Base-by-base conservation (phyloP, 495 filamentous ascomycete genomes). In the Patellaria atrata region DNA sequence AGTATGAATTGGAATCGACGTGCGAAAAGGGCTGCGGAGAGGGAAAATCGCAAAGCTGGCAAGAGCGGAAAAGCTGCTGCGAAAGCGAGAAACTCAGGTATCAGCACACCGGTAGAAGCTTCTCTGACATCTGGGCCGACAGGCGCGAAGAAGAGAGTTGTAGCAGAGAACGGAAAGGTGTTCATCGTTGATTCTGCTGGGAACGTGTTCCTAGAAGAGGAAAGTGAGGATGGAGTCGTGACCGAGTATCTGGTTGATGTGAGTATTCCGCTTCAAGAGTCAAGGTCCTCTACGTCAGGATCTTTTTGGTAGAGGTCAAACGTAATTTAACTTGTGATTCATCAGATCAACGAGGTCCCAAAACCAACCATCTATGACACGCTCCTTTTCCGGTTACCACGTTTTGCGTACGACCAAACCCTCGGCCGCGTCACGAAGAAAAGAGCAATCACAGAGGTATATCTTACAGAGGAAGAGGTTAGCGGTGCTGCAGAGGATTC, bases 141-240 rank as follows among this genome's bases (percentile, higher is more conserved):
- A 41, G 82, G 83, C 2, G 62, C 78, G 24, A 82, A 78, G 57
- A 87, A 84, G 67, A 61, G 75, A 8, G 79, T 96, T 13, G 69
- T 84, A 17, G 86, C 85, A 2, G 79, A 92, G 63, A 97, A 97
- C 51, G 89, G 89, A 26, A 97, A 97, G 60, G 66, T 89, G 0
- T 56, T 96, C 24, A 78, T 97, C 40, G 89, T 97, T 5, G 89
- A 97, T 57, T 80, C 80, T 0, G 60, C 75, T 12, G 89, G 89
- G 5, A 83, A 91, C 51, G 89, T 97, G 16, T 97, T 78, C 56
- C 62, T 97, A 10, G 83, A 94, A 50, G 81, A 93, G 42, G 74
- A 79, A 45, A 78, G 78, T 19, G 84, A 87, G 48, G 79, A 94
- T 5, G 91, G 89, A 22, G 70, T 81, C 17, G 68, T 65, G 9